Conservation (phyloP, 192 early-diverging fungal species). For the Endogone sp. region DNA sequence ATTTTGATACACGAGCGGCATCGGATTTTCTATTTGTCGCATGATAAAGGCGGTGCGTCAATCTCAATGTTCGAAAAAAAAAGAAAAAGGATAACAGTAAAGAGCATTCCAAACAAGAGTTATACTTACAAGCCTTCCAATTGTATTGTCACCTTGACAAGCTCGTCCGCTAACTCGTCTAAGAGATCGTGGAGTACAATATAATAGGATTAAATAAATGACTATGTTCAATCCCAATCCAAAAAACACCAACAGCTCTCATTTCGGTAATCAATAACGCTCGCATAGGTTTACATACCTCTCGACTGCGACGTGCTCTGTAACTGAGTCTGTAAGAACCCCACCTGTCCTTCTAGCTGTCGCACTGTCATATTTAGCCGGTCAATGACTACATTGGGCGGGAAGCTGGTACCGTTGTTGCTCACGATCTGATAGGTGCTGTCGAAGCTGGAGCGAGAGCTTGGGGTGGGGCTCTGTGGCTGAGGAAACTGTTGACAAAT, state of each 20-base stretch:
- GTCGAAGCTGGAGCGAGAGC: constrained; percentile 27
- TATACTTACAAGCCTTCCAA: constrained; percentile 53
- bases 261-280: background rate
- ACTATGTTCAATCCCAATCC: background rate
- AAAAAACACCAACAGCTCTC: background rate
- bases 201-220: background rate
- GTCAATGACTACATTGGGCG: constrained; percentile 47
- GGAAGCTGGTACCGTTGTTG: constrained; percentile 7
- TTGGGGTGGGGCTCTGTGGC: background rate
- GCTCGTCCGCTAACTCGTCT: constrained; percentile 71
- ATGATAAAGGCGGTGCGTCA: background rate
- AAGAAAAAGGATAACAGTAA: constrained; percentile 3
- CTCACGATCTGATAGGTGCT: constrained; percentile 8
- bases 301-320: constrained; percentile 56
- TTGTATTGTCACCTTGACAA: constrained; percentile 66
- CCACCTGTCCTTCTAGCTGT: constrained; percentile 63
- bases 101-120: background rate
- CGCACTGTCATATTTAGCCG: constrained; percentile 52
- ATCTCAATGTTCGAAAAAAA: background rate
- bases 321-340: constrained; percentile 60
- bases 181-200: constrained; percentile 12
- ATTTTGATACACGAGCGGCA: constrained; percentile 20
- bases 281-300: constrained; percentile 24
- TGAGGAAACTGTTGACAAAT: background rate
- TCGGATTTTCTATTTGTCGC: constrained; percentile 11